A percentile compares a stretch with the other conserved stretches of the same genome.
phyloP scores from a whole-genome alignment of 2,329 filamentous ascomycete species.

The Xylaria sp. region DNA sequence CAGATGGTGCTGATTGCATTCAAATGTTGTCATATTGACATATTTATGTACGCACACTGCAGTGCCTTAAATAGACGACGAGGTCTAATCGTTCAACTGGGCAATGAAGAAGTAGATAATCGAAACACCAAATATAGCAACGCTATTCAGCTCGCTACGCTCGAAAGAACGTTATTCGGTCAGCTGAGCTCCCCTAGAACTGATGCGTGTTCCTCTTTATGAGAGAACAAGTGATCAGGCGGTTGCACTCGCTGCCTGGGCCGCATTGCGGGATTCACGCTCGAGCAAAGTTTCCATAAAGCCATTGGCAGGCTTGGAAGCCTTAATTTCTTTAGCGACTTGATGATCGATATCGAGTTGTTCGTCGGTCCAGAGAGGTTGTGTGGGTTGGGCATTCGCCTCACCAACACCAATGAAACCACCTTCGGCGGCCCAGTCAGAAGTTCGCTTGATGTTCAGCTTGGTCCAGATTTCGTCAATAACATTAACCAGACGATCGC shows the following conservation, averaged over 20 bases:
- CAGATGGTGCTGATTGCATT: slow-evolving; percentile 49
- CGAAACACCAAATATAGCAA: slow-evolving; percentile 35
- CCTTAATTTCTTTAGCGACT: slow-evolving; percentile 69
- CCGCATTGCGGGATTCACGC: slow-evolving; percentile 55
- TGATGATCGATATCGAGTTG: slow-evolving; percentile 81
- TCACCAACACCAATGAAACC: slow-evolving; percentile 96
- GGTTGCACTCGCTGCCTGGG: slow-evolving; percentile 48
- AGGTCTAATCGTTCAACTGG: slow-evolving; percentile 33
- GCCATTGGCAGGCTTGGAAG: slow-evolving; percentile 52
- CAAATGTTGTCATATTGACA: slow-evolving; percentile 36
- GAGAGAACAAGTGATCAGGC: slow-evolving; percentile 44
- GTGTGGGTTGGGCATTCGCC: slow-evolving; percentile 65
- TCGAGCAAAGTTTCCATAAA: slow-evolving; percentile 70
- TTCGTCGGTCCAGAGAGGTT: slow-evolving; percentile 89
- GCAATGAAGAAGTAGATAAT: slow-evolving; percentile 43
- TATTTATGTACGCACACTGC: slow-evolving; percentile 32
- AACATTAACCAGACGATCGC: slow-evolving; percentile 84
- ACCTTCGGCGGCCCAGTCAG: slow-evolving; percentile 88
- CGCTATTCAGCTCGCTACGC: slow-evolving; percentile 41
- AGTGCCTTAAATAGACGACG: slow-evolving; percentile 31
- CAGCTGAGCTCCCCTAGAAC: slow-evolving; percentile 48
- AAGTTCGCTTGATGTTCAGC: slow-evolving; percentile 90
- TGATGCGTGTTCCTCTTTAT: slow-evolving; percentile 29
- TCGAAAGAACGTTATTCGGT: slow-evolving; percentile 50
- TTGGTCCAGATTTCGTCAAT: slow-evolving; percentile 89